Conservation (phyloP, 2,329 filamentous ascomycete genomes). For the Coniochaeta prunicola region DNA sequence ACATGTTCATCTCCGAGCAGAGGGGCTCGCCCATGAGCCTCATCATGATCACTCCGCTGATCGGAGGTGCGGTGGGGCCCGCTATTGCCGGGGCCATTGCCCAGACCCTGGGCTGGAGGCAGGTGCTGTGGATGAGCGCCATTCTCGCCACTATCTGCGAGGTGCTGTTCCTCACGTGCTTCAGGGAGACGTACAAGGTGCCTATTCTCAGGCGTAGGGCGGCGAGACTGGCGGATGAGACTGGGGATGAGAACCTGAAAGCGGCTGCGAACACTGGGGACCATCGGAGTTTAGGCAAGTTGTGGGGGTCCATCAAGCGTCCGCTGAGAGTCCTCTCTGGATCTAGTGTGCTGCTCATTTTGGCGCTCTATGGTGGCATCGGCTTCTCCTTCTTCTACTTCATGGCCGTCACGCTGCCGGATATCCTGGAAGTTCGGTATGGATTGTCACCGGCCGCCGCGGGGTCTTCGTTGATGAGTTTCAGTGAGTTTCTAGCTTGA, state of each 20-base stretch:
- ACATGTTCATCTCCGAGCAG: slow-evolving; percentile 51
- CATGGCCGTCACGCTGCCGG: slow-evolving; percentile 44
- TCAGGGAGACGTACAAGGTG: slow-evolving; percentile 55
- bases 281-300: slow-evolving; percentile 17
- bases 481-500: slow-evolving; percentile 32
- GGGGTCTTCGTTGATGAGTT: slow-evolving; percentile 46
- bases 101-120: slow-evolving; percentile 46
- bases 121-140: slow-evolving; percentile 42
- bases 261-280: slow-evolving; percentile 22
- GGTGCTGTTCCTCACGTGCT: slow-evolving; percentile 40
- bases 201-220: slow-evolving; percentile 41
- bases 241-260: slow-evolving; percentile 19
- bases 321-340: slow-evolving; percentile 36
- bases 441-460: slow-evolving; percentile 40
- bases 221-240: slow-evolving; percentile 20
- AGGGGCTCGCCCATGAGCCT: slow-evolving; percentile 52
- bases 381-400: slow-evolving; percentile 47
- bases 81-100: slow-evolving; percentile 47
- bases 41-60: slow-evolving; percentile 47
- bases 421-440: slow-evolving; percentile 41
- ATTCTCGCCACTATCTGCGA: slow-evolving; percentile 40
- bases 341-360: slow-evolving; percentile 40
- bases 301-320: slow-evolving; percentile 34
- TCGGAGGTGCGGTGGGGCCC: slow-evolving; percentile 51
- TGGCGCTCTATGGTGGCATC: slow-evolving; percentile 38